Conservation (phyloP, 2,329 filamentous ascomycete genomes). For the Sphaerulina musiva region DNA sequence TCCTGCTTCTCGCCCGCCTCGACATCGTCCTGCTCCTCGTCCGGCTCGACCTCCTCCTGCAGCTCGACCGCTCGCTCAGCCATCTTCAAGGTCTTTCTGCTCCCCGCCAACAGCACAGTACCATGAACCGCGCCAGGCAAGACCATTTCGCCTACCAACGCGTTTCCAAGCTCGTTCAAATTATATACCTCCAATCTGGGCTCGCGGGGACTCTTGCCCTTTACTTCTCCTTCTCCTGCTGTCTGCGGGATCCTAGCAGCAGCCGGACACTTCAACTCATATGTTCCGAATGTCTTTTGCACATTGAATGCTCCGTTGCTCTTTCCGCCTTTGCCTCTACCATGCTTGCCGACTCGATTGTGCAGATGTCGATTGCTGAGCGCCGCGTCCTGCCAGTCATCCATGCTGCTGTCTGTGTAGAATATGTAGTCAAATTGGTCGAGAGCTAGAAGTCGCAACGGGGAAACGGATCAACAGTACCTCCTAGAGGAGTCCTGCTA, state of each 20-base stretch:
- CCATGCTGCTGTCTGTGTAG: background rate
- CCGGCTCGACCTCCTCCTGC: background rate
- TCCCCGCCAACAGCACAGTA: slow-evolving; percentile 2
- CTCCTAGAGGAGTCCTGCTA: background rate
- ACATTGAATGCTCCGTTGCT: slow-evolving; percentile 5
- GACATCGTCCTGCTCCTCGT: background rate
- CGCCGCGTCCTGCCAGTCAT: slow-evolving; percentile 10
- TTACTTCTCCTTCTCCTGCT: background rate
- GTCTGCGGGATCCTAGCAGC: background rate
- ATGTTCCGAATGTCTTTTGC: slow-evolving; percentile 4
- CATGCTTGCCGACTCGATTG: slow-evolving; percentile 1
- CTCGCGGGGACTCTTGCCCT: background rate
- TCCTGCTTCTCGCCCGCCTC: too few relatives aligned
- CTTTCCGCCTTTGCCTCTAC: slow-evolving; percentile 1
- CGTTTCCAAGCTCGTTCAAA: slow-evolving; percentile 5
- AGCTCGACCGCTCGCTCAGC: background rate
- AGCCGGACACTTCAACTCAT: slow-evolving; percentile 3
- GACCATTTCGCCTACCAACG: slow-evolving; percentile 3
- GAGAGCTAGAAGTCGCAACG: background rate
- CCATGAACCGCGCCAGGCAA: background rate
- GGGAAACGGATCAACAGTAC: background rate
- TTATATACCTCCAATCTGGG: slow-evolving; percentile 5
- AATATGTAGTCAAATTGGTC: background rate
- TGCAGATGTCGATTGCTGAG: slow-evolving; percentile 7
- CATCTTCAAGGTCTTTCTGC: slow-evolving; percentile 7